phyloP scores from a whole-genome alignment of 768 basidiomycete species.

The Russula foetens region DNA sequence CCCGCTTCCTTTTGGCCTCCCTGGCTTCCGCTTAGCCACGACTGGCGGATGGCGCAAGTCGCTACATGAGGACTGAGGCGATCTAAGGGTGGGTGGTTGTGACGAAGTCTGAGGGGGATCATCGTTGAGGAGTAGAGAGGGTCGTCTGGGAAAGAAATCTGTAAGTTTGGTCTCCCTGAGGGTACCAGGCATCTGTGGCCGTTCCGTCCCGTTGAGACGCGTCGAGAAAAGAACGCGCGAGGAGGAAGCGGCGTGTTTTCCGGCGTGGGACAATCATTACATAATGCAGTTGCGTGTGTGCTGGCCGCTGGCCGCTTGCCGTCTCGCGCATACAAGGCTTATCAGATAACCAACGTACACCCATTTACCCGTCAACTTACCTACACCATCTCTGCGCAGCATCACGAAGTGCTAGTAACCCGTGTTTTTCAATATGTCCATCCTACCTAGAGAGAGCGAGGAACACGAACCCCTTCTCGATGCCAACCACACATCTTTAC shows the following conservation, averaged over 20 bases:
- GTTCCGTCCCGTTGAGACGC: background rate
- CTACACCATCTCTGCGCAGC: too few species aligned
- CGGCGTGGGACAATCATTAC: background rate
- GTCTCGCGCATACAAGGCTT: background rate
- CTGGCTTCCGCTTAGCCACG: constrained; percentile 11
- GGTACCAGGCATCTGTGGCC: background rate
- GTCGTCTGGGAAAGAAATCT: constrained; percentile 8
- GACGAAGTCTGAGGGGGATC: background rate
- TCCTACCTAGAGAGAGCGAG: background rate
- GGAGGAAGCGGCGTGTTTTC: background rate
- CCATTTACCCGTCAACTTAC: too few species aligned
- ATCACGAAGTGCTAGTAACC: too few species aligned
- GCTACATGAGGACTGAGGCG: background rate
- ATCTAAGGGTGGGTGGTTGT: background rate
- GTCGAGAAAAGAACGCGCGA: background rate
- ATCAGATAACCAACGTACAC: constrained; percentile 3
- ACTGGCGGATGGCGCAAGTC: background rate
- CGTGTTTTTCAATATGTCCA: background rate
- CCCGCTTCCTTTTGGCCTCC: constrained; percentile 21
- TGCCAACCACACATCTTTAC: background rate
- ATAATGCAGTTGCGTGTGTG: background rate
- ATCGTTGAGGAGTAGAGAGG: background rate
- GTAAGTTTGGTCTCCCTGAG: constrained; percentile 14
- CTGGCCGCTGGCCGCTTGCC: background rate
- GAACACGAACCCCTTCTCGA: constrained; percentile 17